A percentile compares a stretch with the other conserved stretches of the same genome.
Evolutionary conservation across 768 basidiomycete genomes (phyloP).

Genomic region (Termitomyces sp.): DNA sequence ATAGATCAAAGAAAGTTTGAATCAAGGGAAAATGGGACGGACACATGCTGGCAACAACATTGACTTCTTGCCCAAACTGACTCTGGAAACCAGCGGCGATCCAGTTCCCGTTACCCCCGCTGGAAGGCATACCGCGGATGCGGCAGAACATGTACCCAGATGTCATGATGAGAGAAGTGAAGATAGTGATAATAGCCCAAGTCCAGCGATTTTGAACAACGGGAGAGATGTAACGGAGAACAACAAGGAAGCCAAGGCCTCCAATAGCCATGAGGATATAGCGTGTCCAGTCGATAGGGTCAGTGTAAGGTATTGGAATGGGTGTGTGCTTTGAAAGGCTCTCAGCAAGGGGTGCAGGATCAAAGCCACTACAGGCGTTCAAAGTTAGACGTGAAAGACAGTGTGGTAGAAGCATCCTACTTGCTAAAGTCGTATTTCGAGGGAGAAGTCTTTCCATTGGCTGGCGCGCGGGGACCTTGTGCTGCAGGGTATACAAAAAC

Average conservation of each 20-base stretch:
- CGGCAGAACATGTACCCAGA: constrained; percentile 96
- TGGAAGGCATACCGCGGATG: constrained; percentile 77
- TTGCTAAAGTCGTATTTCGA: constrained; percentile 74
- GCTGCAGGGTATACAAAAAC: constrained; percentile 71
- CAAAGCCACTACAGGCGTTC: constrained; percentile 63
- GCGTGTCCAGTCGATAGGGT: constrained; percentile 71
- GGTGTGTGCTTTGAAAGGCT: constrained; percentile 74
- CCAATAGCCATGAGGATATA: constrained; percentile 39
- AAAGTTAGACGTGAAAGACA: not conserved
- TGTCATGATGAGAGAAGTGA: constrained; percentile 76
- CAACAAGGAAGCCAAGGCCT: constrained; percentile 40
- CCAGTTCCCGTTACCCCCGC: constrained; percentile 62
- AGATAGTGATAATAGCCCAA: constrained; percentile 60
- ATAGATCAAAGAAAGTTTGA: not conserved
- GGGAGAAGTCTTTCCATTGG: constrained; percentile 48
- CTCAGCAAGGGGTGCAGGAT: constrained; percentile 68
- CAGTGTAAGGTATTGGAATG: constrained; percentile 72
- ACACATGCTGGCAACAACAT: constrained; percentile 85
- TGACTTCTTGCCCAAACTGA: constrained; percentile 90
- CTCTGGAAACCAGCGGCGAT: constrained; percentile 86
- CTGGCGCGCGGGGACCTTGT: constrained; percentile 61
- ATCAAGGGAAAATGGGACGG: constrained; percentile 26
- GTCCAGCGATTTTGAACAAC: constrained; percentile 69
- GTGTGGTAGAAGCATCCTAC: constrained; percentile 31
- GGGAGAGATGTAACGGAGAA: constrained; percentile 57